Evolutionary conservation across 805 yeast species (phyloP).

Genomic region (Metschnikowia drakensbergensis): DNA sequence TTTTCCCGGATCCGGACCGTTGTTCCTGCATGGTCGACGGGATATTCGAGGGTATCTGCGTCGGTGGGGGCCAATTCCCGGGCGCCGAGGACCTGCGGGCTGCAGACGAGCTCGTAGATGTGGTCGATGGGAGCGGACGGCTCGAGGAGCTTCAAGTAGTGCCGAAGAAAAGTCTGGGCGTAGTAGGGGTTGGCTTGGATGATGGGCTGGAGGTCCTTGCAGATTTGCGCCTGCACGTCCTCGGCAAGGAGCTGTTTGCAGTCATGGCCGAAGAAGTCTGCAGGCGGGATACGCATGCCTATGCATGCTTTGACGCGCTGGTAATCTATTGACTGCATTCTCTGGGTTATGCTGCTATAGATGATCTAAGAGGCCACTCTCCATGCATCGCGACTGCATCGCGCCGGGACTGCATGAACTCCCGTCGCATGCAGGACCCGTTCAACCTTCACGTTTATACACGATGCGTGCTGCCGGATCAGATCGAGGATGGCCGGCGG

Average conservation of each 20-base stretch:
- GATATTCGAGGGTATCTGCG: conserved; percentile 34
- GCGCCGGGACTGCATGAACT: too few relatives aligned
- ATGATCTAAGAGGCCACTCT: background rate
- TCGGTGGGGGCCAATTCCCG: conserved; percentile 34
- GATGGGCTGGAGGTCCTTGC: conserved; percentile 19
- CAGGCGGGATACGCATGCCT: conserved; percentile 18
- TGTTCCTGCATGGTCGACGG: conserved; percentile 17
- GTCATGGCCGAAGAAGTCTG: conserved; percentile 16
- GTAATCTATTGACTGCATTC: background rate
- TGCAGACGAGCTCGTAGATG: conserved; percentile 40
- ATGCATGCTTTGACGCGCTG: conserved; percentile 13
- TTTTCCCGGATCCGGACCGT: conserved; percentile 47
- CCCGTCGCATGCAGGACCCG: too few relatives aligned
- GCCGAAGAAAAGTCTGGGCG: conserved; percentile 43
- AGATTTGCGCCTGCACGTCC: conserved; percentile 20
- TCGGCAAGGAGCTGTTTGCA: conserved; percentile 10
- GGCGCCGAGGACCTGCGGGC: conserved; percentile 29
- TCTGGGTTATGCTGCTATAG: background rate
- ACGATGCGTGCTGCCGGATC: too few relatives aligned
- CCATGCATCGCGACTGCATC: background rate
- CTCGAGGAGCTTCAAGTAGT: conserved; percentile 37
- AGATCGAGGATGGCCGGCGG: too few relatives aligned
- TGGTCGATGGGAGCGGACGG: conserved; percentile 32
- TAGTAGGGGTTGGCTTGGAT: conserved; percentile 48
- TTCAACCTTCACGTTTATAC: too few relatives aligned